These are phyloP conservation scores for Claviceps humidiphila DNA, from an alignment of 2,329 filamentous ascomycete species.

Conservation along the genomic window DNA sequence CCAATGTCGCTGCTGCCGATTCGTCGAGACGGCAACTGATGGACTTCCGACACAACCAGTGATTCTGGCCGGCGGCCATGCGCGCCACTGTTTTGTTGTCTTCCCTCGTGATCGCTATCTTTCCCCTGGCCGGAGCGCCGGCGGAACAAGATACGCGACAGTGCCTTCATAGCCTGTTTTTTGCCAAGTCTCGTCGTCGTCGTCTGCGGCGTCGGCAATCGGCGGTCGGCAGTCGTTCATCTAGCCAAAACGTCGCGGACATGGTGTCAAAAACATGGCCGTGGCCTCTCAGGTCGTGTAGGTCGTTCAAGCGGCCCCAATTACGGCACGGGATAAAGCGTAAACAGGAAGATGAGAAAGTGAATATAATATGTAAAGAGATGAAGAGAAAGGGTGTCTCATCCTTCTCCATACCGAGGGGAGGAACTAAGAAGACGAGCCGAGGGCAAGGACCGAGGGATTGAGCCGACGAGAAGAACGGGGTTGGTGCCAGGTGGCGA, in stretches of 20 bases:
- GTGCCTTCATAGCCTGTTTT: conserved; percentile 19
- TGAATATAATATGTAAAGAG: background rate
- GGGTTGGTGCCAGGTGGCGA: too few relatives aligned
- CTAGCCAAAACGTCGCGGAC: background rate
- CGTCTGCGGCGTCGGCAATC: background rate
- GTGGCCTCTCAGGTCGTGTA: background rate
- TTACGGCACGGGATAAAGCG: background rate
- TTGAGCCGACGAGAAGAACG: too few relatives aligned
- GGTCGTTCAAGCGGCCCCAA: background rate
- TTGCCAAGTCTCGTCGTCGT: background rate
- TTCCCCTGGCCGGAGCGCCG: conserved; percentile 12
- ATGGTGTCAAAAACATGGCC: conserved; percentile 1
- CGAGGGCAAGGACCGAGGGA: too few relatives aligned
- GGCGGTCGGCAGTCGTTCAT: background rate
- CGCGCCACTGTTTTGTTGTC: conserved; percentile 4
- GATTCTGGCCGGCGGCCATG: conserved; percentile 6
- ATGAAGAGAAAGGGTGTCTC: too few relatives aligned
- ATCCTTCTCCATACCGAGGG: background rate
- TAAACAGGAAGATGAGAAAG: background rate
- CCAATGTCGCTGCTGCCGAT: background rate
- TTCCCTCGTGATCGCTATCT: conserved; percentile 9
- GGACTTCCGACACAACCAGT: conserved; percentile 18
- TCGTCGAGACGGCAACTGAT: conserved; percentile 21
- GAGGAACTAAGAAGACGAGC: background rate
- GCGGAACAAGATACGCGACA: conserved; percentile 21